phyloP scores from a whole-genome alignment of 1,284 basidiomycete genomes.

The Meira nashicola region DNA sequence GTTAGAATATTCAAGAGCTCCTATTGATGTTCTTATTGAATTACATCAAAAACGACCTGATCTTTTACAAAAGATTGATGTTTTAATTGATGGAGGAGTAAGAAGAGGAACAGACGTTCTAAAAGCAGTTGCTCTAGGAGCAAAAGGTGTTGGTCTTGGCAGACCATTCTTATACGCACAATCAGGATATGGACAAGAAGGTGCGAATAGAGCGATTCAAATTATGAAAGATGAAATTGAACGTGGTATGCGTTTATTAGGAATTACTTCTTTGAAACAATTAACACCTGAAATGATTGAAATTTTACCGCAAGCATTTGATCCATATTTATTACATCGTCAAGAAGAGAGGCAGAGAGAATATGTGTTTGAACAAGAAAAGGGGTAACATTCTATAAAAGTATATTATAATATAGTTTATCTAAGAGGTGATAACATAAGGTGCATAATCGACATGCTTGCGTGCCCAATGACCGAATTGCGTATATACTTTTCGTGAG shows the following conservation, averaged over 20 bases:
- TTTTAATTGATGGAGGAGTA: conserved; percentile 85
- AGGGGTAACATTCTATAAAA: background rate
- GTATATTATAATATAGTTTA: background rate
- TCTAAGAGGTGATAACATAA: background rate
- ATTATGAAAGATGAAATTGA: conserved; percentile 75
- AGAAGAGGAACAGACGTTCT: conserved; percentile 68
- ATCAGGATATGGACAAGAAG: conserved; percentile 78
- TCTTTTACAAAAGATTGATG: conserved; percentile 65
- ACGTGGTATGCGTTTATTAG: conserved; percentile 72
- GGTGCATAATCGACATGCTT: background rate
- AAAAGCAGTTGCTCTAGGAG: conserved; percentile 82
- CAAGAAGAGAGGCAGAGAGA: background rate
- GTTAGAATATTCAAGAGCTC: conserved; percentile 44
- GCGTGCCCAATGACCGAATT: conserved; percentile 28
- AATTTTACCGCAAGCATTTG: conserved; percentile 23
- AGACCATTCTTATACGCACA: conserved; percentile 86
- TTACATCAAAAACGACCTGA: conserved; percentile 69
- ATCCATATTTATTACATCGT: background rate
- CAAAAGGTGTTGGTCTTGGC: conserved; percentile 81
- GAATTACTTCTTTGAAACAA: conserved; percentile 67
- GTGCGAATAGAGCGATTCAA: conserved; percentile 67
- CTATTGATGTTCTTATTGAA: conserved; percentile 50
- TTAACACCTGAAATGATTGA: conserved; percentile 73
- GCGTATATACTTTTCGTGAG: conserved; percentile 21
- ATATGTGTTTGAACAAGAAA: background rate